Evolutionary conservation across 805 yeast species (phyloP).

Genomic region (Suhomyces xylopsoci): DNA sequence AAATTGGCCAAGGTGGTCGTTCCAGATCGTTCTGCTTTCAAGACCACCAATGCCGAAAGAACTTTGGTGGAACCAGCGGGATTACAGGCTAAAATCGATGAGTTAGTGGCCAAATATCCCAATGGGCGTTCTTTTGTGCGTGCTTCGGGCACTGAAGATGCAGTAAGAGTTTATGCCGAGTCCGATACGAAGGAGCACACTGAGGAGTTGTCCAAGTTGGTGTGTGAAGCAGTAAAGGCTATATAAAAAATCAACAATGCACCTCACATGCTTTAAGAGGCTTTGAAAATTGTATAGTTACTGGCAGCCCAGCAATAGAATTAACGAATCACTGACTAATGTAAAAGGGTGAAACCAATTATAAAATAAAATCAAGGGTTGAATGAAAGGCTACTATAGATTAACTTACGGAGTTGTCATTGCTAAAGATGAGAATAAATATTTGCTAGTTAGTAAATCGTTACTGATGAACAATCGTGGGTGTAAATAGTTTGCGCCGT

Average conservation of each 20-base stretch:
- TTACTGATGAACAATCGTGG: too few species aligned
- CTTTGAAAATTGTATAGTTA: too few species aligned
- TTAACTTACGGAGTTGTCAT: too few species aligned
- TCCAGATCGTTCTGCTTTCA: constrained; percentile 72
- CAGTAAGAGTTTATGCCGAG: constrained; percentile 93
- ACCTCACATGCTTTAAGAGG: too few species aligned
- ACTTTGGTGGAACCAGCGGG: constrained; percentile 73
- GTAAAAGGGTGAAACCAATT: too few species aligned
- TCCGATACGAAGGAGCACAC: constrained; percentile 48
- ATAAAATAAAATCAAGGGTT: too few species aligned
- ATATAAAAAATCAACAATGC: neutral
- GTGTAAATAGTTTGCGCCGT: too few species aligned
- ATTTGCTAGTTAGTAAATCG: too few species aligned
- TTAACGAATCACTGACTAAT: too few species aligned
- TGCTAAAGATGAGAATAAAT: too few species aligned
- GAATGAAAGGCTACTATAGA: too few species aligned
- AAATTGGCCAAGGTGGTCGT: constrained; percentile 77
- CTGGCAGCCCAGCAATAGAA: too few species aligned
- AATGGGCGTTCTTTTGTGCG: constrained; percentile 88
- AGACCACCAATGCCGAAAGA: constrained; percentile 89
- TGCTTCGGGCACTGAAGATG: constrained; percentile 97
- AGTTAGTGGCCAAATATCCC: constrained; percentile 49
- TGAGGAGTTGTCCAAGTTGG: constrained; percentile 25
- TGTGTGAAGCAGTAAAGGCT: constrained; percentile 24
- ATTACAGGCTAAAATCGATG: constrained; percentile 71